Evolutionary conservation across 2,329 filamentous ascomycete species (phyloP).

Genomic region (Fusarium clavum): DNA sequence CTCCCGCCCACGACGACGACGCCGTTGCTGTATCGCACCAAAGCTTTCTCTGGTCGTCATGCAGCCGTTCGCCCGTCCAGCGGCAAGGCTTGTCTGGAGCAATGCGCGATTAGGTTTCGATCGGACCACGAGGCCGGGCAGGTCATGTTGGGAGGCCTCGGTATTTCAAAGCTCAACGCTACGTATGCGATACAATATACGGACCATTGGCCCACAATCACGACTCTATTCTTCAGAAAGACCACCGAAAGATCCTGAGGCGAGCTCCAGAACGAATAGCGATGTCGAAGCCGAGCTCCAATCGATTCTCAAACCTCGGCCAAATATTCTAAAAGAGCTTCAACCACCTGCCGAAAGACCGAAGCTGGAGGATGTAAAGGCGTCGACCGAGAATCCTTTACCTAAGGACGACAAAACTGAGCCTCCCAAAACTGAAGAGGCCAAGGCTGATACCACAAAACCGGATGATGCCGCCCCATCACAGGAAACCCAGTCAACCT

Average conservation of each 20-base stretch:
- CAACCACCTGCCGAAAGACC: constrained; percentile 20
- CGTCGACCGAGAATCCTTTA: background rate
- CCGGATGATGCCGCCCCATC: constrained; percentile 12
- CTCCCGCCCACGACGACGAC: constrained; percentile 28
- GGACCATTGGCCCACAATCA: constrained; percentile 36
- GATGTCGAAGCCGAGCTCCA: constrained; percentile 36
- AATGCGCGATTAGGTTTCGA: constrained; percentile 46
- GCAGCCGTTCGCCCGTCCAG: constrained; percentile 52
- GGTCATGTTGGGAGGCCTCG: constrained; percentile 30
- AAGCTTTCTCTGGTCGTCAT: constrained; percentile 42
- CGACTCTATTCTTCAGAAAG: constrained; percentile 47
- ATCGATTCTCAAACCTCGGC: constrained; percentile 37
- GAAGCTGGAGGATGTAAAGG: constrained; percentile 13
- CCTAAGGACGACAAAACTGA: constrained; percentile 10
- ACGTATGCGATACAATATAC: constrained; percentile 41
- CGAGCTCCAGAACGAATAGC: constrained; percentile 28
- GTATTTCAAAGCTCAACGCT: constrained; percentile 26
- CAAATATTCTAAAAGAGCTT: constrained; percentile 23
- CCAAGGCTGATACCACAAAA: constrained; percentile 17
- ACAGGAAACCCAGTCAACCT: constrained; percentile 29
- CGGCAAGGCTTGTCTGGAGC: constrained; percentile 47
- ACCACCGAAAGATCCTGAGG: constrained; percentile 36
- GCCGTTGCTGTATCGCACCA: constrained; percentile 17
- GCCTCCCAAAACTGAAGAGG: constrained; percentile 7
- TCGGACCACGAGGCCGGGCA: constrained; percentile 36